Evolutionary conservation across 768 basidiomycete species (phyloP).

Genomic region (Boletus subparvulus): DNA sequence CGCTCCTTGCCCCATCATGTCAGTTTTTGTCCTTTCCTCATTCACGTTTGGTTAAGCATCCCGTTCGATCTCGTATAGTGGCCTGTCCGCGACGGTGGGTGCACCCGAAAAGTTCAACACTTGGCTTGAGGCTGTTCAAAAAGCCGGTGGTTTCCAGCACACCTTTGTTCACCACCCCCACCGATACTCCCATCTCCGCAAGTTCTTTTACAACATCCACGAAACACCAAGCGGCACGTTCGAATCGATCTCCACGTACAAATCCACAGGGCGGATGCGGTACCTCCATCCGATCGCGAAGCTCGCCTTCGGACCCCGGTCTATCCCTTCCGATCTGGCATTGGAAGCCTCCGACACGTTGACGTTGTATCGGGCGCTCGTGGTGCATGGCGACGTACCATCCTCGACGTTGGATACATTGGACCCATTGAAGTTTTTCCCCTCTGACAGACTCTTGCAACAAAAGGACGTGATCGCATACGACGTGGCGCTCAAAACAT

Average conservation of each 20-base stretch:
- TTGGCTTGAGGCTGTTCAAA: slow-evolving; percentile 65
- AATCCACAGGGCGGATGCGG: slow-evolving; percentile 41
- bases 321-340: slow-evolving; percentile 60
- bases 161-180: slow-evolving; percentile 62
- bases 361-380: slow-evolving; percentile 49
- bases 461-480: slow-evolving; percentile 64
- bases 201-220: slow-evolving; percentile 53
- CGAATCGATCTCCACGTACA: slow-evolving; percentile 38
- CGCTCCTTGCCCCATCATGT: slow-evolving; percentile 74
- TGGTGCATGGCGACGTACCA: slow-evolving; percentile 23
- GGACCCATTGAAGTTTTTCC: slow-evolving; percentile 49
- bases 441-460: slow-evolving; percentile 39
- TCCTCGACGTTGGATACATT: slow-evolving; percentile 27
- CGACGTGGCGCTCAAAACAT: slow-evolving; percentile 51
- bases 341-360: slow-evolving; percentile 61
- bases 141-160: slow-evolving; percentile 56
- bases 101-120: slow-evolving; percentile 60
- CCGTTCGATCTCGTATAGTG: slow-evolving; percentile 37
- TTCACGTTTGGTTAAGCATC: neutral
- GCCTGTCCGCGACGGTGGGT: slow-evolving; percentile 71
- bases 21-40: slow-evolving; percentile 19
- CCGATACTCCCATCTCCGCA: slow-evolving; percentile 73
- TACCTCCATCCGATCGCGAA: slow-evolving; percentile 65
- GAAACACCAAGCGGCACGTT: slow-evolving; percentile 20
- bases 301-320: slow-evolving; percentile 50